phyloP scores from a whole-genome alignment of 148 eudicot species.

The Selenicereus undatus region DNA sequence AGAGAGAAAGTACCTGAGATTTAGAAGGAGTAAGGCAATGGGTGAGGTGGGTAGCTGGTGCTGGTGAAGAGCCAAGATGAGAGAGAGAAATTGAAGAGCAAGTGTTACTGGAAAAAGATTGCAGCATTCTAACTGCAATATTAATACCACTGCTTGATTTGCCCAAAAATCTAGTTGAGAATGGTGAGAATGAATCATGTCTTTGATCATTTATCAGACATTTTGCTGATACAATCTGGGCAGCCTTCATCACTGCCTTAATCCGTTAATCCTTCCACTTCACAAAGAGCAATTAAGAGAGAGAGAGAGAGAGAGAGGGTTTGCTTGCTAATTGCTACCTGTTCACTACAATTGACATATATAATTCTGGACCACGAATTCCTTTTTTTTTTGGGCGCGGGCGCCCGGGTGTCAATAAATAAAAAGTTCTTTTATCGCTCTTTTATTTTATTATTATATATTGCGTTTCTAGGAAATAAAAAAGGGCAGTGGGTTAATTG shows the following conservation, averaged over 20 bases:
- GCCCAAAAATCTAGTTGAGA: background rate
- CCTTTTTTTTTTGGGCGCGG: no score
- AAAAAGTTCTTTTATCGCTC: no score
- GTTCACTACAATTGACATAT: background rate
- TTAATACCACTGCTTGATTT: background rate
- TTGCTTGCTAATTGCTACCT: background rate
- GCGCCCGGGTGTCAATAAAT: background rate
- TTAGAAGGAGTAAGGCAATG: constrained; percentile 10
- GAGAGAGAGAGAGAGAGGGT: background rate
- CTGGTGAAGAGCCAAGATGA: background rate
- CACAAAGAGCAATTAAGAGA: background rate
- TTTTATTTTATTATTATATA: no score
- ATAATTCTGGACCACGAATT: background rate
- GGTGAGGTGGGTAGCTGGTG: background rate
- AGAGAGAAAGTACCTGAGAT: constrained; percentile 15
- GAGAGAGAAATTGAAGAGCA: background rate
- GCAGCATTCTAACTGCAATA: background rate
- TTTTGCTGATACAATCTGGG: background rate
- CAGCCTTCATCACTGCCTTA: background rate
- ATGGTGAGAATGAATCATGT: background rate
- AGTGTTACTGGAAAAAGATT: background rate
- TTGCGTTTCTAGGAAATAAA: no score
- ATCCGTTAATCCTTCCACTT: background rate
- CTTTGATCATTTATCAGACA: background rate
- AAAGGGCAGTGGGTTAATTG: no score